These are phyloP conservation scores for Stagonosporopsis vannaccii DNA, from an alignment of 2,329 filamentous ascomycete genomes.

Conservation along the genomic window DNA sequence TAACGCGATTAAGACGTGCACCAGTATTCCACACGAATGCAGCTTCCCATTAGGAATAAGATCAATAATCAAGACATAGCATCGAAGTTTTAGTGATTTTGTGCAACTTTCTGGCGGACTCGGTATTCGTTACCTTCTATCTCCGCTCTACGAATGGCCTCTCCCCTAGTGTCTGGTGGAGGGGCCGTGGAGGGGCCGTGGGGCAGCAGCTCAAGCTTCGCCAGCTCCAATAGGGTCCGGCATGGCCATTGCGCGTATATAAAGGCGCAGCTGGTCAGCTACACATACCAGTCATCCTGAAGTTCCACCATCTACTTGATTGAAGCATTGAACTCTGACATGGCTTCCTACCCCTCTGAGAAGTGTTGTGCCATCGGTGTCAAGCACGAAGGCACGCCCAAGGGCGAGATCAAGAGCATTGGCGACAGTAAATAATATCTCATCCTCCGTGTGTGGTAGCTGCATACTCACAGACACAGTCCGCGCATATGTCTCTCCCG, in stretches of 20 bases:
- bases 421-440: constrained; percentile 49
- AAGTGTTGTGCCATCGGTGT: constrained; percentile 59
- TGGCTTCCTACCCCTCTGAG: constrained; percentile 61
- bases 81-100: background rate
- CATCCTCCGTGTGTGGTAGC: background rate
- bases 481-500: constrained; percentile 63
- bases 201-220: background rate
- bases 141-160: background rate
- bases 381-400: constrained; percentile 60
- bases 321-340: constrained; percentile 31
- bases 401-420: constrained; percentile 57
- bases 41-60: background rate
- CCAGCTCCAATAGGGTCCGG: background rate
- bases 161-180: background rate
- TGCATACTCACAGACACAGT: constrained; percentile 47
- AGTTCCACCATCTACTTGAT: background rate
- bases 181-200: too few relatives aligned
- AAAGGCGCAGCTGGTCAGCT: background rate
- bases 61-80: background rate
- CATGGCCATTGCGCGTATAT: background rate
- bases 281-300: background rate
- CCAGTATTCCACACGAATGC: background rate
- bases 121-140: background rate
- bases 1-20: background rate
- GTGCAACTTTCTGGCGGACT: background rate